phyloP scores from a whole-genome alignment of 23 red algal genomes.

The Chondrus crispus region DNA sequence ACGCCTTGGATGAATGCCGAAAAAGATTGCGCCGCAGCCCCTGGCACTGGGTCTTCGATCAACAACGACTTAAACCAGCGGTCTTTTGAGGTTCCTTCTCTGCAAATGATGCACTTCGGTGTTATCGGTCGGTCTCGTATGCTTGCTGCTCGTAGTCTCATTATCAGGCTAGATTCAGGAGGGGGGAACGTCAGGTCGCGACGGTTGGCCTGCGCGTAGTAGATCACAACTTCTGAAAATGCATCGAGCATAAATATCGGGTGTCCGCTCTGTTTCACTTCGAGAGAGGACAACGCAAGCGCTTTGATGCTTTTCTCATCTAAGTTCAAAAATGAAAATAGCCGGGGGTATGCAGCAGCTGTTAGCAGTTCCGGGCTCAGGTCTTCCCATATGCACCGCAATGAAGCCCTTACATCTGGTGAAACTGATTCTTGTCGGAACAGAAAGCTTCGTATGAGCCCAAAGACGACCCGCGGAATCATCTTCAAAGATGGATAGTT shows the following conservation, averaged over 20 bases:
- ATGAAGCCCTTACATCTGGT: constrained; percentile 20
- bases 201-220: not conserved
- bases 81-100: constrained; percentile 55
- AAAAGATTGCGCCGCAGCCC: constrained; percentile 28
- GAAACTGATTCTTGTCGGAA: constrained; percentile 53
- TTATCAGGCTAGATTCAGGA: constrained; percentile 42
- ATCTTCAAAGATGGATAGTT: constrained; percentile 4
- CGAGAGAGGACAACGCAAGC: constrained; percentile 15
- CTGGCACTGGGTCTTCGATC: constrained; percentile 31
- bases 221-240: constrained; percentile 56
- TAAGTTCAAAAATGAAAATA: constrained; percentile 46
- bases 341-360: constrained; percentile 28
- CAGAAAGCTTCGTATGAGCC: constrained; percentile 46
- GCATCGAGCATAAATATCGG: constrained; percentile 62
- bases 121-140: constrained; percentile 35
- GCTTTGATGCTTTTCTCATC: constrained; percentile 30
- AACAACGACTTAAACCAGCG: constrained; percentile 60
- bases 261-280: constrained; percentile 42
- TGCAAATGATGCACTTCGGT: constrained; percentile 17
- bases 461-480: constrained; percentile 45
- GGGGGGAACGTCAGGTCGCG: constrained; percentile 34
- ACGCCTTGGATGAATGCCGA: constrained; percentile 42
- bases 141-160: constrained; percentile 18
- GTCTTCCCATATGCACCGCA: constrained; percentile 53
- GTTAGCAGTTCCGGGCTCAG: constrained; percentile 56